Conservation (phyloP, 2,329 filamentous ascomycete genomes). For the Cercospora nicotianae region DNA sequence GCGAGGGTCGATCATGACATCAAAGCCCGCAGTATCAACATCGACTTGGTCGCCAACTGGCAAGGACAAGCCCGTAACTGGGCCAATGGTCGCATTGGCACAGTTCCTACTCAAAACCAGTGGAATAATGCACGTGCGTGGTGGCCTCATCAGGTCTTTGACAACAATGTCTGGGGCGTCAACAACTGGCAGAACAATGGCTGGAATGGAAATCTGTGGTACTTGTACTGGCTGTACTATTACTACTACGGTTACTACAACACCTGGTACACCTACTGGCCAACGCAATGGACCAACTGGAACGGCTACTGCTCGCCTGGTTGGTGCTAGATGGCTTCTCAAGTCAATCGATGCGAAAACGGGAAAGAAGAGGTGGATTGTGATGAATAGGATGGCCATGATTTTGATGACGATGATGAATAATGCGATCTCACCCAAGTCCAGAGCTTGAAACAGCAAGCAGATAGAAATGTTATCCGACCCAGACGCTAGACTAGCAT, state of each 20-base stretch:
- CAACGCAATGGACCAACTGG: not conserved
- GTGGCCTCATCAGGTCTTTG: not conserved
- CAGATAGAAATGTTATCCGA: not conserved
- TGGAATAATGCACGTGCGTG: not conserved
- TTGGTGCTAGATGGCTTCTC: conserved; percentile 3
- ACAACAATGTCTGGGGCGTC: not conserved
- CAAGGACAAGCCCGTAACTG: not conserved
- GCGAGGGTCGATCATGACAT: not conserved
- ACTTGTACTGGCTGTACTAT: conserved; percentile 5
- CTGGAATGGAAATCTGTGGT: conserved; percentile 2
- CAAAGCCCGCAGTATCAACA: not conserved
- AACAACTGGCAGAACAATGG: conserved; percentile 8
- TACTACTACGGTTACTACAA: not conserved
- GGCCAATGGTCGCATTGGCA: not conserved
- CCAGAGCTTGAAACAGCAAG: conserved; percentile 9
- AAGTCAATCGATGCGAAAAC: not conserved
- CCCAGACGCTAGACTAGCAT: conserved; percentile 14
- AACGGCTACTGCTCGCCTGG: not conserved
- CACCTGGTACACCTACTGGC: conserved; percentile 7
- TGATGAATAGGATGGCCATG: not conserved
- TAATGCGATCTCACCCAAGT: not conserved
- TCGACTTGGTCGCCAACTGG: not conserved
- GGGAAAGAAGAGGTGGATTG: not conserved
- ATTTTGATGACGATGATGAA: conserved; percentile 1
- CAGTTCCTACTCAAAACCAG: not conserved